Evolutionary conservation across 306 rosid species (phyloP), one percentile per base, ranked within the genome.

Genomic region (Dryas octopetala): DNA sequence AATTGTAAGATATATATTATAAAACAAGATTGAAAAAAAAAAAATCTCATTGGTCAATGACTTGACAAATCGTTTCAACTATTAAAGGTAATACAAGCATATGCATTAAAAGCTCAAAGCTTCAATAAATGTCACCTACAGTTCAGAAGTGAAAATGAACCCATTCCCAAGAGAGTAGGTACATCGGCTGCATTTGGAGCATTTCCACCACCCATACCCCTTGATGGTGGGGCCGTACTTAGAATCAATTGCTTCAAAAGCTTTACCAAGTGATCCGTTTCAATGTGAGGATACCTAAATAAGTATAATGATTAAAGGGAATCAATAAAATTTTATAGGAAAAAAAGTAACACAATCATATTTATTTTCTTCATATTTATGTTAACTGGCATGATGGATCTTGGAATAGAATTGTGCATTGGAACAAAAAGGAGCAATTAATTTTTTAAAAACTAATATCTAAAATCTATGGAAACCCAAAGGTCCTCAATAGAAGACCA

Each of bases 121-220:
- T 61, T 51, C 86, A 76, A 78, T 54, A 51, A 73, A 76, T 40
- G 73, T 76, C 85, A 86, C 97, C 61, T 89, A 95, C 98, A 50
- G 75, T 89, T 83, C 75, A 95, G 54, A 71, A 95, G 97, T 77
- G 98, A 91, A 89, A 91, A 95, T 80, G 97, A 85, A 75, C 89
- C 93, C 4, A 60, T 84, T 83, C 99, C 99, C 74, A 95, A 72
- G 82, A 95, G 91, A 63, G 99, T 95, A 74, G 99, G 99, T 73
- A 92, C 97, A 84, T 95, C 97, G 74, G 97, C 97, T 49, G 99
- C 99, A 81, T 88, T 96, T 77, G 97, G 98, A 75, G 87, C 80
- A 79, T 82, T 90, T 80, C 88, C 92, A 80, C 82, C 73, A 69
- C 73, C 76, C 79, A 77, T 65, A 77, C 87, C 84, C 76, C 79